These are phyloP conservation scores for Colletotrichum incanum DNA, from an alignment of 2,329 filamentous ascomycete genomes.

Conservation along the genomic window DNA sequence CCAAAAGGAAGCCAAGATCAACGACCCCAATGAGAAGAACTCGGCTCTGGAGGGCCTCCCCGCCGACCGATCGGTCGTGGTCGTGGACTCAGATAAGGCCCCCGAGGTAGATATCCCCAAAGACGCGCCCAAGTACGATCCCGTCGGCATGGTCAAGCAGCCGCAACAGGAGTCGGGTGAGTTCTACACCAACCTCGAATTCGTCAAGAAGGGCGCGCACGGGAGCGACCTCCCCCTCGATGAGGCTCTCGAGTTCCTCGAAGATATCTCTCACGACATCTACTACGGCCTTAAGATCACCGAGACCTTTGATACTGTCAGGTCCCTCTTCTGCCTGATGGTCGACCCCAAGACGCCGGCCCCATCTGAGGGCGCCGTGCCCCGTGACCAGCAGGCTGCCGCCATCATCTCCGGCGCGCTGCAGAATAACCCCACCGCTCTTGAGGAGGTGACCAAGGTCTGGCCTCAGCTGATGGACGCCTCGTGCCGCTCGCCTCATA, in stretches of 20 bases:
- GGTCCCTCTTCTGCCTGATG: slow-evolving; percentile 72
- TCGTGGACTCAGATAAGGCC: slow-evolving; percentile 66
- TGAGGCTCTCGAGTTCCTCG: slow-evolving; percentile 69
- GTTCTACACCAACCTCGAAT: slow-evolving; percentile 44
- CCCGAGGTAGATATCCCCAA: slow-evolving; percentile 56
- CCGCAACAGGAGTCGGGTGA: slow-evolving; percentile 56
- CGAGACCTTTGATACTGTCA: slow-evolving; percentile 68
- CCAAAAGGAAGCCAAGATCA: slow-evolving; percentile 76
- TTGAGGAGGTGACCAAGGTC: slow-evolving; percentile 64
- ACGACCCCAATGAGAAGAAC: slow-evolving; percentile 69
- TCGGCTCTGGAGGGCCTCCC: slow-evolving; percentile 66
- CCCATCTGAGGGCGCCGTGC: slow-evolving; percentile 48
- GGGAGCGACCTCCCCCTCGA: slow-evolving; percentile 57
- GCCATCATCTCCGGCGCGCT: slow-evolving; percentile 71
- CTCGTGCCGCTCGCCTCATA: slow-evolving; percentile 52
- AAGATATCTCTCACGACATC: slow-evolving; percentile 77
- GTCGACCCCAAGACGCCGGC: slow-evolving; percentile 48
- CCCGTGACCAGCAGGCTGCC: slow-evolving; percentile 68
- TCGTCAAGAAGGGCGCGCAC: slow-evolving; percentile 45
- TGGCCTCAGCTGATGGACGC: slow-evolving; percentile 62
- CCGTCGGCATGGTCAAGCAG: slow-evolving; percentile 70
- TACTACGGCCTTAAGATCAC: slow-evolving; percentile 78
- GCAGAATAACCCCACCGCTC: slow-evolving; percentile 76
- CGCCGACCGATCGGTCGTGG: slow-evolving; percentile 67
- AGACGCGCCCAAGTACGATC: slow-evolving; percentile 71